phyloP scores from a whole-genome alignment of 768 basidiomycete species.

The Crucibulum laeve region DNA sequence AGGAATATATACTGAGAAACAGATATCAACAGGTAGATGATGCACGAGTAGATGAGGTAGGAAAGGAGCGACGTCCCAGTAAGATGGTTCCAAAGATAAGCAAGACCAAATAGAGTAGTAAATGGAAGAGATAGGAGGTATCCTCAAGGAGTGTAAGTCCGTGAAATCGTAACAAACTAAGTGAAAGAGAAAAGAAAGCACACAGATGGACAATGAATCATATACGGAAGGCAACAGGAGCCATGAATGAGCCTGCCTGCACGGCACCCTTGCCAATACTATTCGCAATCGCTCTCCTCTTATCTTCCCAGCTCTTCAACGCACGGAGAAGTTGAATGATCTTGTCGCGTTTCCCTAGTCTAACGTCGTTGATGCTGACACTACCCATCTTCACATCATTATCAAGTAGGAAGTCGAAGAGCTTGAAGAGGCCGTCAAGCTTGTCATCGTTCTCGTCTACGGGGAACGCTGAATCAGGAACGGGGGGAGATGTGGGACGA shows the following conservation, averaged over 20 bases:
- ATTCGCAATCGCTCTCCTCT: constrained; percentile 49
- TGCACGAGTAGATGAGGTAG: too few species aligned
- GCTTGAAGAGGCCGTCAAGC: constrained; percentile 78
- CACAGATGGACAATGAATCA: too few species aligned
- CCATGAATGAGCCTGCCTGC: constrained; percentile 30
- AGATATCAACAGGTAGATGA: too few species aligned
- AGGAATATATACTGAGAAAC: too few species aligned
- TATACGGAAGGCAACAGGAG: too few species aligned
- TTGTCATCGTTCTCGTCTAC: constrained; percentile 66
- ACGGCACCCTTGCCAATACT: constrained; percentile 42
- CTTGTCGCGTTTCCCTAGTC: constrained; percentile 78
- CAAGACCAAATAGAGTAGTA: too few species aligned
- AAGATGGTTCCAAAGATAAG: too few species aligned
- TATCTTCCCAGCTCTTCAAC: constrained; percentile 79
- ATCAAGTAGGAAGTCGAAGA: constrained; percentile 92
- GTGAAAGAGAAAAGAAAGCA: too few species aligned
- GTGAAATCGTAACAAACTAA: too few species aligned
- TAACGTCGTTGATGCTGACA: constrained; percentile 91
- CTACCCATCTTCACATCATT: constrained; percentile 89
- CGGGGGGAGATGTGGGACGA: constrained; percentile 58
- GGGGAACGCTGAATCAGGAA: constrained; percentile 79
- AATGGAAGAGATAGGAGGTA: too few species aligned
- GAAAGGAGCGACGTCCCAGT: too few species aligned
- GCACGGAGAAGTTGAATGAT: constrained; percentile 76
- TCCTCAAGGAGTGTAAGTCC: too few species aligned